Evolutionary conservation across 148 eudicot species (phyloP).

Genomic region (Nyssa sinensis): DNA sequence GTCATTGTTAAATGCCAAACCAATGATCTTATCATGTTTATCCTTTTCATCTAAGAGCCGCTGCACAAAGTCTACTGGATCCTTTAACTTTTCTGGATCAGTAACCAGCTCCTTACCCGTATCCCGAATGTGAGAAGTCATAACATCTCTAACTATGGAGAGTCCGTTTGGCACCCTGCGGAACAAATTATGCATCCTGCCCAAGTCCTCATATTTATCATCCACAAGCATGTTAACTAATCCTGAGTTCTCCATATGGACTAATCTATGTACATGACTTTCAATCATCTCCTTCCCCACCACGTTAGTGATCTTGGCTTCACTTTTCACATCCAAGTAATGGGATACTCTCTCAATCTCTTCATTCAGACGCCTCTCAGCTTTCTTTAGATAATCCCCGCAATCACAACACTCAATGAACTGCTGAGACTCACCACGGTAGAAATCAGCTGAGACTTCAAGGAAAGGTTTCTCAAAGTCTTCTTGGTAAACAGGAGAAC

Average conservation of each 20-base stretch:
- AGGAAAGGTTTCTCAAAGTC: slow-evolving; percentile 72
- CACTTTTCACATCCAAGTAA: slow-evolving; percentile 58
- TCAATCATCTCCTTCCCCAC: slow-evolving; percentile 72
- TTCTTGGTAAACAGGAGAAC: slow-evolving; percentile 60
- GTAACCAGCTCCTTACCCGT: slow-evolving; percentile 71
- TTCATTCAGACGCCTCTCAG: slow-evolving; percentile 67
- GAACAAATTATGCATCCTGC: slow-evolving; percentile 62
- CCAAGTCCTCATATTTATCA: slow-evolving; percentile 64
- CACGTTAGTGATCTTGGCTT: slow-evolving; percentile 54
- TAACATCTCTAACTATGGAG: slow-evolving; percentile 54
- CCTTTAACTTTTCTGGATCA: slow-evolving; percentile 70
- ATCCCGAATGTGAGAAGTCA: slow-evolving; percentile 64
- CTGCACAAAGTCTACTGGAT: slow-evolving; percentile 74
- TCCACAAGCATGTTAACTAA: slow-evolving; percentile 63
- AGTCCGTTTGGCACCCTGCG: slow-evolving; percentile 55
- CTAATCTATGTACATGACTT: slow-evolving; percentile 59
- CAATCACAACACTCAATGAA: slow-evolving; percentile 72
- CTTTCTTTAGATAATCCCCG: slow-evolving; percentile 64
- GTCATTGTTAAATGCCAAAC: slow-evolving; percentile 54
- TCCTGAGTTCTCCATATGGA: slow-evolving; percentile 79
- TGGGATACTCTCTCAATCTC: slow-evolving; percentile 77
- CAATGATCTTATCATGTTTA: slow-evolving; percentile 62
- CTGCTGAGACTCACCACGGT: slow-evolving; percentile 59
- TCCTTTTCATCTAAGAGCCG: slow-evolving; percentile 71
- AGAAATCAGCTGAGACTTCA: slow-evolving; percentile 62